Conservation (phyloP, 2,329 filamentous ascomycete genomes). For the Diaporthe destruens region DNA sequence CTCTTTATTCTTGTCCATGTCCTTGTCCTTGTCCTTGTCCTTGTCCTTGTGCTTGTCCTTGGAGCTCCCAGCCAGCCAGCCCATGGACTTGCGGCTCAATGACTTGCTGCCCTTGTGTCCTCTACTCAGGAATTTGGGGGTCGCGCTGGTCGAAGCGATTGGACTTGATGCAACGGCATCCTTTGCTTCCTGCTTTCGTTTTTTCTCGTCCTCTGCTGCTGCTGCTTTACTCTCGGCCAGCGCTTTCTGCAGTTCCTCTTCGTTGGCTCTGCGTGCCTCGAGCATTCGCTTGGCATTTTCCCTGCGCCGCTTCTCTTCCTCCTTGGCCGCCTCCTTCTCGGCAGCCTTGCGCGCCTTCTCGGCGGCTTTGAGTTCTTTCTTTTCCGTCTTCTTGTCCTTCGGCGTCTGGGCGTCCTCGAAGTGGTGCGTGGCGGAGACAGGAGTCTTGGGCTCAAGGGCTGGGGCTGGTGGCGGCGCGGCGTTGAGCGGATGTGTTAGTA, state of each 20-base stretch:
- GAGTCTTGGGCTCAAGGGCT: constrained; percentile 45
- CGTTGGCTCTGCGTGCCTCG: constrained; percentile 65
- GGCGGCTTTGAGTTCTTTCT: constrained; percentile 74
- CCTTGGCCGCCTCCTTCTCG: constrained; percentile 61
- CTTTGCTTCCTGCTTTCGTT: constrained; percentile 56
- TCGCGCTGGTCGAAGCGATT: constrained; percentile 43
- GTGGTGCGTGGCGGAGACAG: constrained; percentile 51
- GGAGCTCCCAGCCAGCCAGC: constrained; percentile 63
- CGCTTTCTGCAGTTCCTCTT: constrained; percentile 71
- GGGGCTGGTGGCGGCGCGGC: constrained; percentile 48
- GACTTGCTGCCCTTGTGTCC: constrained; percentile 82
- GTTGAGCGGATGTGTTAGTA: constrained; percentile 46
- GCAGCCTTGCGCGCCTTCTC: constrained; percentile 61
- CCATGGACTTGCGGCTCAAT: constrained; percentile 81
- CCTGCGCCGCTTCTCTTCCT: constrained; percentile 58
- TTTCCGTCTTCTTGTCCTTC: constrained; percentile 71
- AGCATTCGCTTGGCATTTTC: constrained; percentile 52
- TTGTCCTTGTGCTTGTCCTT: constrained; percentile 62
- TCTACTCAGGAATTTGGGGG: constrained; percentile 68
- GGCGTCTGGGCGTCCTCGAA: constrained; percentile 63
- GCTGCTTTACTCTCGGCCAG: constrained; percentile 76
- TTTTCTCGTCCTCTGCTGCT: constrained; percentile 65
- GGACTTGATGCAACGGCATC: constrained; percentile 49
- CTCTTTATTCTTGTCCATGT: constrained; percentile 50
- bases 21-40: constrained; percentile 58